A percentile compares a stretch with the other conserved stretches of the same genome.
Conservation (phyloP, 805 yeast species). For the Nakazawaea populi region DNA sequence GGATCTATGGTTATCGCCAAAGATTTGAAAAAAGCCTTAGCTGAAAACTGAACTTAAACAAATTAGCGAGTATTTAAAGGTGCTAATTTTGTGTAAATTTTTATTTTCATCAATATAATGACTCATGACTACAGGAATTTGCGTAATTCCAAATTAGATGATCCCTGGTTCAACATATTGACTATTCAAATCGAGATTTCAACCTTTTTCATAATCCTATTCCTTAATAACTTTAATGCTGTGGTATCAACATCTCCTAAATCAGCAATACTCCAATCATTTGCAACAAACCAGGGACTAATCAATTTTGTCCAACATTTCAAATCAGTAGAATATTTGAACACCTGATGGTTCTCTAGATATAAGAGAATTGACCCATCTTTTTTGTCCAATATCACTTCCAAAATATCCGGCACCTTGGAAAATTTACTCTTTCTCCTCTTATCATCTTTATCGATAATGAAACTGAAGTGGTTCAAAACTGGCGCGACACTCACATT, state of each 20-base stretch:
- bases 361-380: slow-evolving; percentile 37
- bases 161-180: too few species aligned
- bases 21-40: slow-evolving; percentile 22
- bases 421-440: slow-evolving; percentile 19
- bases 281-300: slow-evolving; percentile 29
- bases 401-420: slow-evolving; percentile 17
- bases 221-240: slow-evolving; percentile 11
- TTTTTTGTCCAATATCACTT: slow-evolving; percentile 28
- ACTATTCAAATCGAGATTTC: slow-evolving; percentile 9
- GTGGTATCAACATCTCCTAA: slow-evolving; percentile 4
- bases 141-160: too few species aligned
- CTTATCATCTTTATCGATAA: slow-evolving; percentile 17
- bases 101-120: neutral
- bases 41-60: slow-evolving; percentile 5
- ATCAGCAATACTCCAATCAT: neutral
- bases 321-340: slow-evolving; percentile 33
- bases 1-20: slow-evolving; percentile 44
- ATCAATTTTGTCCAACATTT: slow-evolving; percentile 41
- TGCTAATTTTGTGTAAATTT: too few species aligned
- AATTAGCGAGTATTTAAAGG: neutral
- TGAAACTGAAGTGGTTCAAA: slow-evolving; percentile 30
- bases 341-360: slow-evolving; percentile 33
- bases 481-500: slow-evolving; percentile 50
- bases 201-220: slow-evolving; percentile 18
- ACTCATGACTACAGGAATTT: slow-evolving; percentile 12